Conservation (phyloP, 768 basidiomycete genomes). For the Leucogyrophana mollusca region DNA sequence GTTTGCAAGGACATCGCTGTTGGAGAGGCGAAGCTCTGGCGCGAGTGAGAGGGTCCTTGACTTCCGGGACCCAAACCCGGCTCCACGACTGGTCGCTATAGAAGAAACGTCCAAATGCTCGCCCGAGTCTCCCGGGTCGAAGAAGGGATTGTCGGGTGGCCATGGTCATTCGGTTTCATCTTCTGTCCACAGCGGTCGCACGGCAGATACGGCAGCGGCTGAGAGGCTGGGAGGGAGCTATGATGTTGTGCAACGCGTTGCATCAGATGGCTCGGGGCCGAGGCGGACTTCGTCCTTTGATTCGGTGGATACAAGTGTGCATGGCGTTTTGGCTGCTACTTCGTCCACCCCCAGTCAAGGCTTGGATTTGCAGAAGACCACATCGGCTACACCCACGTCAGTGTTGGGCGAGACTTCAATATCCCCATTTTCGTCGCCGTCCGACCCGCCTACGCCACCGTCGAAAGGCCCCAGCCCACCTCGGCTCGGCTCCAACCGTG, state of each 20-base stretch:
- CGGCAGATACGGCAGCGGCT: conserved; percentile 67
- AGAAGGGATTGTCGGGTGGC: conserved; percentile 10
- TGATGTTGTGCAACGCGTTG: conserved; percentile 63
- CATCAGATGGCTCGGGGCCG: conserved; percentile 26
- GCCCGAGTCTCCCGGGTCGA: conserved; percentile 12
- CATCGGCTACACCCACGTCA: neutral
- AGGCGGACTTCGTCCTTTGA: conserved; percentile 21
- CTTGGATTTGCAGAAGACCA: neutral
- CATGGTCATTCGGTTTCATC: conserved; percentile 34
- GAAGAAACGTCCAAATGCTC: conserved; percentile 39
- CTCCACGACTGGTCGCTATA: conserved; percentile 61
- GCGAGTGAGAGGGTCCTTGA: conserved; percentile 40
- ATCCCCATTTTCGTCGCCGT: conserved; percentile 10
- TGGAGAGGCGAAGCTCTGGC: conserved; percentile 54
- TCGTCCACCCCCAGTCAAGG: neutral
- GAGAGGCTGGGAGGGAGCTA: conserved; percentile 65
- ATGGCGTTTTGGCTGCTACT: conserved; percentile 8
- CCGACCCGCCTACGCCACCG: neutral
- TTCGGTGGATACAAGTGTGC: conserved; percentile 22
- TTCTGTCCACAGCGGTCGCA: conserved; percentile 56
- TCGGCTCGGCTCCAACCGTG: conserved; percentile 3
- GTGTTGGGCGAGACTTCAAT: conserved; percentile 11
- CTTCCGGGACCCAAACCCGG: conserved; percentile 80
- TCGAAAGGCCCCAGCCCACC: neutral
- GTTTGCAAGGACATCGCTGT: conserved; percentile 62